These are phyloP conservation scores for Aspergillus indologenus DNA, from an alignment of 495 filamentous ascomycete species.

Conservation along the genomic window DNA sequence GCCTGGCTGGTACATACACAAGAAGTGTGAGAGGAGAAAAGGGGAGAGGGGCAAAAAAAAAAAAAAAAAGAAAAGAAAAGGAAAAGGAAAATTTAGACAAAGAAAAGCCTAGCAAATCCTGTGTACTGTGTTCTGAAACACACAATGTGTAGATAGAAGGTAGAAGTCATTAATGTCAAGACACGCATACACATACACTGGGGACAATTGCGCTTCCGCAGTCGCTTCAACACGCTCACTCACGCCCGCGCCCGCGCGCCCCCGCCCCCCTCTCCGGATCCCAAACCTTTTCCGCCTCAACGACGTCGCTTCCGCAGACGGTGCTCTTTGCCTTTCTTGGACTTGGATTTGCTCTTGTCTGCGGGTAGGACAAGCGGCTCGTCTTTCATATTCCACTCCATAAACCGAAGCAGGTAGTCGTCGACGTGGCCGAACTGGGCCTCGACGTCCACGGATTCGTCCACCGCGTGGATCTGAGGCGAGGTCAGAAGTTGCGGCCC, in stretches of 20 bases:
- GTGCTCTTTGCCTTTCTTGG: slow-evolving; percentile 71
- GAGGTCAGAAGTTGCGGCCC: slow-evolving; percentile 13
- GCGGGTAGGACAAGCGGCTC: slow-evolving; percentile 74
- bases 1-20: not conserved
- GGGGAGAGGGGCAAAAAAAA: not conserved
- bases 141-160: not conserved
- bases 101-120: slow-evolving; percentile 4
- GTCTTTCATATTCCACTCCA: slow-evolving; percentile 74
- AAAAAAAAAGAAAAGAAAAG: not conserved
- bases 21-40: not conserved
- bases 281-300: too few relatives aligned
- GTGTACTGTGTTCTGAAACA: not conserved
- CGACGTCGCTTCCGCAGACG: slow-evolving; percentile 43
- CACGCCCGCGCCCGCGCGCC: too few relatives aligned
- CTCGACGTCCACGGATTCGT: slow-evolving; percentile 37
- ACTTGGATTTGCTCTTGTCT: slow-evolving; percentile 77
- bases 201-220: not conserved
- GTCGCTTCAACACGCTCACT: not conserved
- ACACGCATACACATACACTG: not conserved
- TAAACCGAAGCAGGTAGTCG: slow-evolving; percentile 77
- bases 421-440: slow-evolving; percentile 60
- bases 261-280: too few relatives aligned
- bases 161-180: not conserved
- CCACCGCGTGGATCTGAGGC: slow-evolving; percentile 20
- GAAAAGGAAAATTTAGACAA: not conserved